Percentiles rank a stretch among this genome's conserved stretches.
phyloP scores from a whole-genome alignment of 2,329 filamentous ascomycete genomes.

The Epicoccum nigrum region DNA sequence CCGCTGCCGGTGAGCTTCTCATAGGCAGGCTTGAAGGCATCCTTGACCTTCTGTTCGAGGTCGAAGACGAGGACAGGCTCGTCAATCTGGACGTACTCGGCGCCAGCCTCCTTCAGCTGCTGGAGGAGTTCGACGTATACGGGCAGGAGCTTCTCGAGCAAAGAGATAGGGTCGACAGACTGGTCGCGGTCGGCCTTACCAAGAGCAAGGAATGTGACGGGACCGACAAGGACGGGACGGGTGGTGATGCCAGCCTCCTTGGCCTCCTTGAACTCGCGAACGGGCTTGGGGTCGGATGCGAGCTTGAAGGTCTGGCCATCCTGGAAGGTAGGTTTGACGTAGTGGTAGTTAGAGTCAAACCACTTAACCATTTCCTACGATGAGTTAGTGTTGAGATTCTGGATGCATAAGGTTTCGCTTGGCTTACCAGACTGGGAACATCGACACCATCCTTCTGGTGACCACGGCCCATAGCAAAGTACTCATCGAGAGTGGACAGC shows the following conservation, averaged over 20 bases:
- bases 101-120: slow-evolving; percentile 95
- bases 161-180: slow-evolving; percentile 88
- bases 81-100: slow-evolving; percentile 96
- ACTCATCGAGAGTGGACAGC: slow-evolving; percentile 89
- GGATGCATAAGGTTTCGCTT: background rate
- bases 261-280: slow-evolving; percentile 92
- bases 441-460: slow-evolving; percentile 95
- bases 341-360: slow-evolving; percentile 99
- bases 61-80: slow-evolving; percentile 98
- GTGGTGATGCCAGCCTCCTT: slow-evolving; percentile 95
- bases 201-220: slow-evolving; percentile 96
- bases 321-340: slow-evolving; percentile 98
- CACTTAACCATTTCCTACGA: slow-evolving; percentile 97
- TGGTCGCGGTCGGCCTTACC: slow-evolving; percentile 98
- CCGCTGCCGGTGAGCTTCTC: slow-evolving; percentile 83
- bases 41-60: slow-evolving; percentile 86
- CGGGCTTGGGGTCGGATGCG: slow-evolving; percentile 84
- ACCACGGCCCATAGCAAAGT: slow-evolving; percentile 99
- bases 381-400: slow-evolving; percentile 29
- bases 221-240: slow-evolving; percentile 91
- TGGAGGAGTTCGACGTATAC: slow-evolving; percentile 91
- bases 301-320: slow-evolving; percentile 97
- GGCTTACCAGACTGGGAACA: slow-evolving; percentile 76
- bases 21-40: slow-evolving; percentile 97
- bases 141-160: slow-evolving; percentile 90